Evolutionary conservation across 768 basidiomycete genomes (phyloP).

Genomic region (Lactarius hengduanensis): DNA sequence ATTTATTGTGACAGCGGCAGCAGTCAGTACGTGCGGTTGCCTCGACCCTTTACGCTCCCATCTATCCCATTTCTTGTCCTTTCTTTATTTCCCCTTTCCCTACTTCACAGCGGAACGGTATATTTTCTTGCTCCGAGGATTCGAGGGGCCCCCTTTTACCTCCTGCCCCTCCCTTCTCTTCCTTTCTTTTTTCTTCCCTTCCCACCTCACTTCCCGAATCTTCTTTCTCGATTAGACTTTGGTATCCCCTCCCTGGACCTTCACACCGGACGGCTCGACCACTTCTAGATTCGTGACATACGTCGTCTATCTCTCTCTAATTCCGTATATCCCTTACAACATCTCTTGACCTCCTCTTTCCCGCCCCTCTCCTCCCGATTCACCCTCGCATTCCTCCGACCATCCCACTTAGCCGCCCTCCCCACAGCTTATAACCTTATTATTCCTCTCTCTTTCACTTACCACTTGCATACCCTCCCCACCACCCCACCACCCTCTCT

Average conservation of each 20-base stretch:
- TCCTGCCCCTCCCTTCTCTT: neutral
- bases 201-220: constrained; percentile 11
- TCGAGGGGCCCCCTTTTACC: constrained; percentile 11
- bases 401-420: neutral
- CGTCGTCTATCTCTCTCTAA: constrained; percentile 16
- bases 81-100: neutral
- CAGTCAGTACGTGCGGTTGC: constrained; percentile 6
- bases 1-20: constrained; percentile 1
- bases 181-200: constrained; percentile 3
- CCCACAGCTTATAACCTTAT: constrained; percentile 17
- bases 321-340: constrained; percentile 14
- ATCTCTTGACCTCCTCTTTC: neutral
- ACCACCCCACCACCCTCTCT: neutral
- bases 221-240: constrained; percentile 22
- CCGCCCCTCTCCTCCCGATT: constrained; percentile 6
- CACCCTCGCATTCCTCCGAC: constrained; percentile 17
- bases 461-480: constrained; percentile 1
- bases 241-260: constrained; percentile 14
- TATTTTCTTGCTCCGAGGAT: constrained; percentile 15
- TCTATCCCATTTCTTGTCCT: neutral
- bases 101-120: neutral
- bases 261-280: constrained; percentile 19
- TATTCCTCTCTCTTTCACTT: neutral
- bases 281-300: constrained; percentile 18
- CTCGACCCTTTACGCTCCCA: neutral